phyloP scores from a whole-genome alignment of 495 filamentous ascomycete genomes.

The Aspergillus asperescens region DNA sequence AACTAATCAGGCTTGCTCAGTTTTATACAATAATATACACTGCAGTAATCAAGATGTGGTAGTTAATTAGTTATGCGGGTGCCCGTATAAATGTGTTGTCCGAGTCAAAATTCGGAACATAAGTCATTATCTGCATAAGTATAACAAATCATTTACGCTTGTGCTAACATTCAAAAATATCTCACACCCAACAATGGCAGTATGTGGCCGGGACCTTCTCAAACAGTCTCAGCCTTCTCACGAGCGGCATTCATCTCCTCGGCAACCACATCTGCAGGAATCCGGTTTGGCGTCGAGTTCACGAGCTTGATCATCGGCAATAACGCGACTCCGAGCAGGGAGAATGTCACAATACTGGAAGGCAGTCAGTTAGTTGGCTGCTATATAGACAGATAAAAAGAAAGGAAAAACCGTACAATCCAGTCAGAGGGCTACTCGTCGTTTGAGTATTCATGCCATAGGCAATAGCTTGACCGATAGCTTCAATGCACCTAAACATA shows the following conservation, averaged over 20 bases:
- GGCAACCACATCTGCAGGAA: constrained; percentile 29
- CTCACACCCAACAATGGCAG: too few relatives aligned
- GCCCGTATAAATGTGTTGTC: too few relatives aligned
- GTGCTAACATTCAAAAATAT: too few relatives aligned
- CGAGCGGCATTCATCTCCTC: constrained; percentile 22
- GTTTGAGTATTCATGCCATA: constrained; percentile 32
- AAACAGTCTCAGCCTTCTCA: not conserved
- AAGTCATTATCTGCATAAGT: too few relatives aligned
- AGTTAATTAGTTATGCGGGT: too few relatives aligned
- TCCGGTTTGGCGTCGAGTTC: constrained; percentile 27
- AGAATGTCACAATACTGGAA: constrained; percentile 25
- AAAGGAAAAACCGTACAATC: constrained; percentile 26
- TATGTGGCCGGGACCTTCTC: too few relatives aligned
- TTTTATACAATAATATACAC: too few relatives aligned
- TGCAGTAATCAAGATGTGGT: too few relatives aligned
- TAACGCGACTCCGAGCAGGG: constrained; percentile 20
- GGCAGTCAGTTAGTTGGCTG: not conserved
- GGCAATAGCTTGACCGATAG: constrained; percentile 27
- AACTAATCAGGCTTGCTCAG: too few relatives aligned
- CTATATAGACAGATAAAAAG: too few relatives aligned
- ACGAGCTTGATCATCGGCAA: constrained; percentile 27
- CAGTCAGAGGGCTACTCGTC: constrained; percentile 21
- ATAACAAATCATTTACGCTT: too few relatives aligned
- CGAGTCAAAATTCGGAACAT: too few relatives aligned
- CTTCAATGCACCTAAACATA: constrained; percentile 29